Base-by-base conservation (phyloP, 306 rosid species). In the Hippophae gyantsensis region DNA sequence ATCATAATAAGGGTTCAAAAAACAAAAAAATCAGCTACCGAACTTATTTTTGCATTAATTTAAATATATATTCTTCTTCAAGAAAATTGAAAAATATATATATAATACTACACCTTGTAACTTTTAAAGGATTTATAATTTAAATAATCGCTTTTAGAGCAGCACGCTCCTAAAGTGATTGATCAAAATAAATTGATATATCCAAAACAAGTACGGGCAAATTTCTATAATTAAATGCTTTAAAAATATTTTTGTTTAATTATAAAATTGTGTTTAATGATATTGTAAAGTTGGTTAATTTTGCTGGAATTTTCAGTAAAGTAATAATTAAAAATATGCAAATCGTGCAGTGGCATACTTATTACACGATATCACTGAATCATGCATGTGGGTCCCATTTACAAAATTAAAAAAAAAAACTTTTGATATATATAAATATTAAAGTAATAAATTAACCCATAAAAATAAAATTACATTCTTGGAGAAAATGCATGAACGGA, bases 151-250 rank as follows among this genome's bases (percentile, higher is more conserved):
- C 38, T 58, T 52, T 53, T 54, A 56, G 51, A 56, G 59, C 79
- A 59, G 95, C 90, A 84, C 58, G 90, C 90, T 78, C 72, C 73
- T 81, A 87, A 81, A 87, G 89, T 59, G 66, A 76, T 70, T 32
- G 38, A 63, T 78, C 62, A 42, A 49, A 66, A 67, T 65, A 52
- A 43, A 49, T 32, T 60, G 50, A 56, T 45, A 43, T 2, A 32
- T 32, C 0, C 38, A 32, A 32, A 32, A 32, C 38, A 32, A 32
- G 38, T 32, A 2, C 5, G 5, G 38, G 5, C 4, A 32, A 32
- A 1, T 32, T 32, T 32, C 3, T 32, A 32, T 2, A 32, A 32
- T 32, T 32, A 32, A 32, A 32, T 32, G 38, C 3, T 32, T 32
- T 32, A 32, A 32, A 18, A 32, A 32, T 32, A 2, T 32, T 0